Evolutionary conservation across 2,329 filamentous ascomycete species (phyloP), one percentile per base, ranked within the genome.

Genomic region (Xylaria sp.): DNA sequence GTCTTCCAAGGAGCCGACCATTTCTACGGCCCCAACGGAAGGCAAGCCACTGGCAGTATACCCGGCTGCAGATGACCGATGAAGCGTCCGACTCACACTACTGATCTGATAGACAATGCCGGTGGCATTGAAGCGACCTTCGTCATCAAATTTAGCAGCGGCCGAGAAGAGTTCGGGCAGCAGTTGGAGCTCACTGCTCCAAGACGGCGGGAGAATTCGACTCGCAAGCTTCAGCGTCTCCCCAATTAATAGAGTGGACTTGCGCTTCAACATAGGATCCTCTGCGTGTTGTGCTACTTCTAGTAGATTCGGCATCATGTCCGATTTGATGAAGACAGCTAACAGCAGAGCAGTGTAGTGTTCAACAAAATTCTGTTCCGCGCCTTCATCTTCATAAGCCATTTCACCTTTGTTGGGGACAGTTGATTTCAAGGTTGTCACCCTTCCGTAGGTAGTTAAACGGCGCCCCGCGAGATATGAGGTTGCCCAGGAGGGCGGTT

Each of bases 71-170:
- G 89, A 88, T 57, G 93, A 97, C 66, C 94, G 88, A 78, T 97
- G 97, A 15, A 99, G 83, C 0, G 94, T 98, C 71, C 94, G 90
- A 79, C 95, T 99, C 73, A 99, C 94, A 78, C 95, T 98, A 82
- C 97, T 97, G 63, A 99, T 97, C 78, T 98, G 96, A 77, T 98
- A 99, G 13, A 99, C 93, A 20, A 97, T 97, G 8, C 94, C 91
- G 8, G 94, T 94, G 7, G 95, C 94, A 66, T 92, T 86, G 74
- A 94, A 94, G 64, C 93, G 90, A 28, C 90, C 87, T 36, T 94
- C 89, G 23, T 89, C 85, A 25, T 88, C 84, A 74, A 94, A 93
- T 41, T 90, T 87, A 1, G 92, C 87, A 4, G 94, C 94, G 0
- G 91, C 89, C 7, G 91, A 86, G 75, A 99, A 92, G 1, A 98